phyloP scores from a whole-genome alignment of 495 filamentous ascomycete species.

The Parmelia sp. region DNA sequence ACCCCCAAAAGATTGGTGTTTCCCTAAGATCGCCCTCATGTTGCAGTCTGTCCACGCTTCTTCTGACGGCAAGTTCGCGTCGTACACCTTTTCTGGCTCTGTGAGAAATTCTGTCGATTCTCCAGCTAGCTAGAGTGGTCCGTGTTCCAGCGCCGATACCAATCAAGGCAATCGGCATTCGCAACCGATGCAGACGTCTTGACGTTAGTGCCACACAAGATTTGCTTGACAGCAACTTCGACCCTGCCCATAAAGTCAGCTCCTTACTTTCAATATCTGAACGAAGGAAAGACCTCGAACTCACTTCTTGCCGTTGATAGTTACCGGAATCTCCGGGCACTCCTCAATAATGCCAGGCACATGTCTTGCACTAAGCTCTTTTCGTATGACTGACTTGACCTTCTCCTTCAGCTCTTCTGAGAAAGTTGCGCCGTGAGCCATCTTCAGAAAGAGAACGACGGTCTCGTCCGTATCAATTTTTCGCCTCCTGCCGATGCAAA shows the following conservation, averaged over 20 bases:
- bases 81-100: neutral
- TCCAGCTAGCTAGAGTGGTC: constrained; percentile 56
- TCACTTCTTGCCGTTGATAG: constrained; percentile 85
- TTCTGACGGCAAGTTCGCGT: neutral
- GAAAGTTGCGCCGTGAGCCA: constrained; percentile 50
- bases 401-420: constrained; percentile 45
- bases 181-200: constrained; percentile 82
- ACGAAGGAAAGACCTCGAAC: constrained; percentile 16
- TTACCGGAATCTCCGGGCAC: constrained; percentile 77
- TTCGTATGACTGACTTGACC: constrained; percentile 59
- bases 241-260: constrained; percentile 44
- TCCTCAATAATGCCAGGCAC: constrained; percentile 76
- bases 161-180: constrained; percentile 75
- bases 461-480: constrained; percentile 72
- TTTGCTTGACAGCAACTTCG: constrained; percentile 89
- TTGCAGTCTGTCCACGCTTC: neutral
- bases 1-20: neutral
- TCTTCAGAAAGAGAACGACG: constrained; percentile 78
- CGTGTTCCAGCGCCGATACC: constrained; percentile 70
- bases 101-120: neutral
- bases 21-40: neutral
- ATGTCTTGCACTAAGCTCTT: constrained; percentile 76
- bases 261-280: neutral
- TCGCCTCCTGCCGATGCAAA: constrained; percentile 74
- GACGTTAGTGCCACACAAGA: constrained; percentile 77